phyloP scores from a whole-genome alignment of 495 filamentous ascomycete genomes.

The Penicillium mononematosum region DNA sequence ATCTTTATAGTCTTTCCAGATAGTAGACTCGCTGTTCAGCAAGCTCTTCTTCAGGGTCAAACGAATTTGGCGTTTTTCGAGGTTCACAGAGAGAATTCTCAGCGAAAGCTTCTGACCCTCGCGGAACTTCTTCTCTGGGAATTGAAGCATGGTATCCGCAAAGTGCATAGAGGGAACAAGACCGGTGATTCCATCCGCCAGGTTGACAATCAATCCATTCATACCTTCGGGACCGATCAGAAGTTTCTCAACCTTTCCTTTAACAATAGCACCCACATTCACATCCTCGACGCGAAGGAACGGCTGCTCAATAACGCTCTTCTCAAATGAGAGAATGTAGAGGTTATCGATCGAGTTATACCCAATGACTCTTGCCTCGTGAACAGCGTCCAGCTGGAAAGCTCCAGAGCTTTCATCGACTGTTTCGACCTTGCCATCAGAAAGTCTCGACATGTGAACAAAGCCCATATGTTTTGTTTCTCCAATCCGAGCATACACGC shows the following conservation, averaged over 20 bases:
- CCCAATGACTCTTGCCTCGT: constrained; percentile 78
- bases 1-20: constrained; percentile 72
- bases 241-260: constrained; percentile 82
- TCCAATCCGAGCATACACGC: constrained; percentile 79
- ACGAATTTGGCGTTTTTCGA: constrained; percentile 73
- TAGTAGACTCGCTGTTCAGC: constrained; percentile 75
- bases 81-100: constrained; percentile 77
- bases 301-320: constrained; percentile 76
- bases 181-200: constrained; percentile 83
- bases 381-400: constrained; percentile 72
- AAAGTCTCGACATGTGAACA: constrained; percentile 87
- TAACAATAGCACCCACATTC: constrained; percentile 73
- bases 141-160: constrained; percentile 80
- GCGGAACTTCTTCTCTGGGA: constrained; percentile 93
- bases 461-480: constrained; percentile 73
- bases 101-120: constrained; percentile 81
- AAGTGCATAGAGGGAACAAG: constrained; percentile 86
- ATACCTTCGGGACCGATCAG: constrained; percentile 69
- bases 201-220: constrained; percentile 73
- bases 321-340: constrained; percentile 81
- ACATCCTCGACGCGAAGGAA: constrained; percentile 90
- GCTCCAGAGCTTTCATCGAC: constrained; percentile 71
- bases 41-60: constrained; percentile 92
- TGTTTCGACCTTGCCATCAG: constrained; percentile 80
- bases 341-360: constrained; percentile 85